Evolutionary conservation across 441 rosid genomes (phyloP).

Genomic region (Gossypium davidsonii): DNA sequence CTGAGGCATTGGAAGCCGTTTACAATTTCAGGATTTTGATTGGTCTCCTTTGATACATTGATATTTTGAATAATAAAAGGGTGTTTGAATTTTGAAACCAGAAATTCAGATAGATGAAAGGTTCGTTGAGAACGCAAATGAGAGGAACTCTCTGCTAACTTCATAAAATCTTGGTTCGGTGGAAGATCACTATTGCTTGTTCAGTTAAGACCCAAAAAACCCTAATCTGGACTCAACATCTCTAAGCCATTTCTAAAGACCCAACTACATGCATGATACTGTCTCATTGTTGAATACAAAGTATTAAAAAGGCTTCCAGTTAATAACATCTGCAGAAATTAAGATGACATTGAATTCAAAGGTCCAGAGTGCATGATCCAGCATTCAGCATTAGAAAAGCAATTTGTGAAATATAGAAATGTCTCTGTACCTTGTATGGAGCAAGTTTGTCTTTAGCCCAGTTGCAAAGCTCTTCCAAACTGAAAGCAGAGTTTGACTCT

Average conservation of each 20-base stretch:
- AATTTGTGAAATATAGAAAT: neutral
- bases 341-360: neutral
- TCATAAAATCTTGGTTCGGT: neutral
- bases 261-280: neutral
- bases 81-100: neutral
- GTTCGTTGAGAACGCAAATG: neutral
- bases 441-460: constrained; percentile 98
- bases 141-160: neutral
- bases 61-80: neutral
- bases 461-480: constrained; percentile 66
- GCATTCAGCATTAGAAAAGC: neutral
- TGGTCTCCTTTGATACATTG: neutral
- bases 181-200: neutral
- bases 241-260: neutral
- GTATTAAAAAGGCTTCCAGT: neutral
- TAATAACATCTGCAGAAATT: neutral
- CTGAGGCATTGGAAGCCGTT: neutral
- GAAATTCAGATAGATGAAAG: neutral
- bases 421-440: constrained; percentile 77
- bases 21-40: neutral
- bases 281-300: neutral
- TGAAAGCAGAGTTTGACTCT: constrained; percentile 48
- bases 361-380: neutral
- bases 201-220: neutral
- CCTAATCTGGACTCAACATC: neutral